Evolutionary conservation across 371 early-diverging fungal genomes (phyloP).

Genomic region (Chytridiales sp.): DNA sequence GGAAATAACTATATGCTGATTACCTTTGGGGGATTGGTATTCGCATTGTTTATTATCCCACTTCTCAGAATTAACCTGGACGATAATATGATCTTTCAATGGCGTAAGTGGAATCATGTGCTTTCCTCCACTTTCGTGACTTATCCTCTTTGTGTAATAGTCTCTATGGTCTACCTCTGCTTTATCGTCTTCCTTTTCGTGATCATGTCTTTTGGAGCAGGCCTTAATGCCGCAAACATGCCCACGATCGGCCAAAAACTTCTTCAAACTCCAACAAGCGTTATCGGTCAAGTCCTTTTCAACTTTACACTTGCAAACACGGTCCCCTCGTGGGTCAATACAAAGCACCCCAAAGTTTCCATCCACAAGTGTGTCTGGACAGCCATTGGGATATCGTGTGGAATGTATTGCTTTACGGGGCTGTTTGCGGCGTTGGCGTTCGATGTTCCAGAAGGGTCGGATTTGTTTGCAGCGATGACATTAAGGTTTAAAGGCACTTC

Average conservation of each 20-base stretch:
- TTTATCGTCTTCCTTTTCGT: constrained; percentile 34
- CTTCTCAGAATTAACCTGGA: constrained; percentile 41
- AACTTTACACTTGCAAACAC: constrained; percentile 50
- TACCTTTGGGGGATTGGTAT: constrained; percentile 42
- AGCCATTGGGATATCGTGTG: constrained; percentile 21
- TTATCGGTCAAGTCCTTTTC: constrained; percentile 46
- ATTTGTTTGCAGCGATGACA: constrained; percentile 22
- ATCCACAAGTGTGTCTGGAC: constrained; percentile 38
- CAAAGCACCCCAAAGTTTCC: constrained; percentile 33
- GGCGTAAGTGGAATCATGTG: constrained; percentile 21
- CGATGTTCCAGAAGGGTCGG: constrained; percentile 24
- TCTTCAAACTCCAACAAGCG: constrained; percentile 18
- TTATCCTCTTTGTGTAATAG: constrained; percentile 14
- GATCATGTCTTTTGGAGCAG: constrained; percentile 27
- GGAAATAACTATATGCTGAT: constrained; percentile 44
- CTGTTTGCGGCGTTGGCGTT: constrained; percentile 29
- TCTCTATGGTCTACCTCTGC: constrained; percentile 40
- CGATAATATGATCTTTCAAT: constrained; percentile 51
- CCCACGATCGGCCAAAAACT: constrained; percentile 26
- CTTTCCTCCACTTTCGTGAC: background rate
- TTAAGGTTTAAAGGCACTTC: constrained; percentile 2
- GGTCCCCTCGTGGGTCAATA: constrained; percentile 52
- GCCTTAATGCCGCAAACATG: constrained; percentile 23
- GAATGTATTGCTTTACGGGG: constrained; percentile 36
- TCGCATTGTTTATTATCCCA: constrained; percentile 40